A percentile compares a stretch with the other conserved stretches of the same genome.
phyloP scores from a whole-genome alignment of 768 basidiomycete species.

The Psilocybe tampanensis region DNA sequence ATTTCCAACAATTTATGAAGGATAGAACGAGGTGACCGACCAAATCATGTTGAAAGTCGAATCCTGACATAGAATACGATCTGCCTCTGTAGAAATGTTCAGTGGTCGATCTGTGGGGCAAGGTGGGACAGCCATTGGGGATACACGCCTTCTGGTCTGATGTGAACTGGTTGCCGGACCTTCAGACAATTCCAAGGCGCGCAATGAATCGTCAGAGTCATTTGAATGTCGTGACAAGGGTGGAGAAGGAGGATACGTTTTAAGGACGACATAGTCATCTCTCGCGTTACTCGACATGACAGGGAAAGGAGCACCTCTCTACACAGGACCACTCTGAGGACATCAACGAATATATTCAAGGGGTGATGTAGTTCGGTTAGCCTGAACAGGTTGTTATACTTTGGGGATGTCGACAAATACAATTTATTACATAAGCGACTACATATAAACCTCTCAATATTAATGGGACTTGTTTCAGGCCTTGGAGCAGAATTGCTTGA shows the following conservation, averaged over 20 bases:
- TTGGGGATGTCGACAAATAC: not conserved
- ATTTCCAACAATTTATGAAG: not conserved
- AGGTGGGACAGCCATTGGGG: not conserved
- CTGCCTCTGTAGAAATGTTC: constrained; percentile 37
- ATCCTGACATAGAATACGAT: constrained; percentile 73
- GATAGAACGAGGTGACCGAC: constrained; percentile 17
- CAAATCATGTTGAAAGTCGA: constrained; percentile 79
- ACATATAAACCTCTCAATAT: too few relatives aligned
- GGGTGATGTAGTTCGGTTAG: too few relatives aligned
- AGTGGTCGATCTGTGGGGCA: not conserved
- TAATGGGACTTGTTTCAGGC: too few relatives aligned
- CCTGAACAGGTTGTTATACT: constrained; percentile 7
- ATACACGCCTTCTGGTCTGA: constrained; percentile 35
- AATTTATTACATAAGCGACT: not conserved
- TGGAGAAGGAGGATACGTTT: constrained; percentile 42
- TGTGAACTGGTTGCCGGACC: constrained; percentile 45
- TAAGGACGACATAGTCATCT: constrained; percentile 48
- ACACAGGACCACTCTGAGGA: too few relatives aligned
- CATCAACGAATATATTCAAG: too few relatives aligned
- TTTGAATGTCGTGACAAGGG: constrained; percentile 43
- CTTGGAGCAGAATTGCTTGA: too few relatives aligned
- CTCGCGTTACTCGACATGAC: constrained; percentile 42
- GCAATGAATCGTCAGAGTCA: constrained; percentile 75
- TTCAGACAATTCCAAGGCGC: constrained; percentile 77
- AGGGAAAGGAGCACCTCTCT: not conserved